A percentile compares a stretch with the other conserved stretches of the same genome.
phyloP scores from a whole-genome alignment of 768 basidiomycete genomes.

The Scleroderma bovista region DNA sequence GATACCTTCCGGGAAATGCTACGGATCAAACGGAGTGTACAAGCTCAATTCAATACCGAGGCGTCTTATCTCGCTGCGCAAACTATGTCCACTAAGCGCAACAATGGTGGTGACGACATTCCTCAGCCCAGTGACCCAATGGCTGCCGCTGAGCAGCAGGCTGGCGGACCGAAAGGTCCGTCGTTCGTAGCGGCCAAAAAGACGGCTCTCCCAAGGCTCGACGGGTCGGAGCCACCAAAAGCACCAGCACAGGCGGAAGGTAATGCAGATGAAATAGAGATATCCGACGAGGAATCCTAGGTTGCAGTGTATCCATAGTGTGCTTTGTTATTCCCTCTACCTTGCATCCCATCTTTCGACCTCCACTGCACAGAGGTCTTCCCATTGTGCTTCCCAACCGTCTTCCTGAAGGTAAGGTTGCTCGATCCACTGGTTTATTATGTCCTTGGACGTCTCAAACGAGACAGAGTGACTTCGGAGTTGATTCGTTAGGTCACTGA shows the following conservation, averaged over 20 bases:
- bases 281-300: constrained; percentile 79
- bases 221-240: constrained; percentile 33
- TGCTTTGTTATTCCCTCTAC: constrained; percentile 16
- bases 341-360: constrained; percentile 61
- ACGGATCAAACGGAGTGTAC: constrained; percentile 95
- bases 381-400: constrained; percentile 71
- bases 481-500: constrained; percentile 48
- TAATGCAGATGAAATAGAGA: constrained; percentile 84
- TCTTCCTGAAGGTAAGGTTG: constrained; percentile 63
- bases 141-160: constrained; percentile 76
- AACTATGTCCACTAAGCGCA: constrained; percentile 66
- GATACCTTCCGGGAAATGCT: constrained; percentile 97
- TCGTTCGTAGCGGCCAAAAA: constrained; percentile 77
- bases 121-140: constrained; percentile 64
- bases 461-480: constrained; percentile 61
- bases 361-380: constrained; percentile 72
- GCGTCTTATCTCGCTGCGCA: constrained; percentile 90
- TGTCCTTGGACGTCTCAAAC: constrained; percentile 64
- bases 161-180: constrained; percentile 49
- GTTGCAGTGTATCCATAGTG: constrained; percentile 9
- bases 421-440: constrained; percentile 60
- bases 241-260: constrained; percentile 22
- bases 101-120: constrained; percentile 40
- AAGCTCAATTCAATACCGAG: constrained; percentile 98
- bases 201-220: constrained; percentile 37